These are phyloP conservation scores for Nemophila menziesii DNA, from an alignment of 257 asterid species.

Conservation along the genomic window DNA sequence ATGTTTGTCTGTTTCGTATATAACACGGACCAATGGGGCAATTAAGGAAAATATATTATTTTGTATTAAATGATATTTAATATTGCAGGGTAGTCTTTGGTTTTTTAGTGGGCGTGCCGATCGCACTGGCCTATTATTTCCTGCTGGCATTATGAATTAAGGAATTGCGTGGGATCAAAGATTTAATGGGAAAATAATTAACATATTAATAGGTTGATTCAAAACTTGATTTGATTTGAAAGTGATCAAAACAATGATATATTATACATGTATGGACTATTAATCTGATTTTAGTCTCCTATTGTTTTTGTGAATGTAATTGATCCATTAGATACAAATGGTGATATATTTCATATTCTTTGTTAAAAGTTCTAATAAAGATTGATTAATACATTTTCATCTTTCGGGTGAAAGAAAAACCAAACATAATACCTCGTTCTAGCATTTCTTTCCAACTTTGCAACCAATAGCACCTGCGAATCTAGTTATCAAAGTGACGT, in stretches of 20 bases:
- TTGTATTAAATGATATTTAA: constrained; percentile 5
- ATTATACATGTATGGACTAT: too few species aligned
- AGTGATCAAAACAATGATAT: too few species aligned
- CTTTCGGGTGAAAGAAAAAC: background rate
- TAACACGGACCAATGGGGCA: background rate
- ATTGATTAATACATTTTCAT: too few species aligned
- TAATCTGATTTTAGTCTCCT: too few species aligned
- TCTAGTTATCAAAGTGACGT: constrained; percentile 39
- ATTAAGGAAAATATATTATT: background rate
- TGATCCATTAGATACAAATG: too few species aligned
- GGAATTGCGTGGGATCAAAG: too few species aligned
- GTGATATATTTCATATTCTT: too few species aligned
- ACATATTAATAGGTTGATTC: too few species aligned
- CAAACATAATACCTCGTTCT: constrained; percentile 2
- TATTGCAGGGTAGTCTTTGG: constrained; percentile 64
- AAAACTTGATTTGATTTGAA: too few species aligned
- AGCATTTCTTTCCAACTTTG: constrained; percentile 42
- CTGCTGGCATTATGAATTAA: constrained; percentile 42
- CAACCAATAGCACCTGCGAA: constrained; percentile 49
- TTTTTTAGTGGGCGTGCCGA: constrained; percentile 59
- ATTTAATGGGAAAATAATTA: too few species aligned
- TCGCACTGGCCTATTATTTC: constrained; percentile 65
- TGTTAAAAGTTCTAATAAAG: too few species aligned
- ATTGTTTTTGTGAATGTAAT: too few species aligned
- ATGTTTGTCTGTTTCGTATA: background rate